Conservation (phyloP, 1,284 basidiomycete species). For the Bjerkandera adusta region DNA sequence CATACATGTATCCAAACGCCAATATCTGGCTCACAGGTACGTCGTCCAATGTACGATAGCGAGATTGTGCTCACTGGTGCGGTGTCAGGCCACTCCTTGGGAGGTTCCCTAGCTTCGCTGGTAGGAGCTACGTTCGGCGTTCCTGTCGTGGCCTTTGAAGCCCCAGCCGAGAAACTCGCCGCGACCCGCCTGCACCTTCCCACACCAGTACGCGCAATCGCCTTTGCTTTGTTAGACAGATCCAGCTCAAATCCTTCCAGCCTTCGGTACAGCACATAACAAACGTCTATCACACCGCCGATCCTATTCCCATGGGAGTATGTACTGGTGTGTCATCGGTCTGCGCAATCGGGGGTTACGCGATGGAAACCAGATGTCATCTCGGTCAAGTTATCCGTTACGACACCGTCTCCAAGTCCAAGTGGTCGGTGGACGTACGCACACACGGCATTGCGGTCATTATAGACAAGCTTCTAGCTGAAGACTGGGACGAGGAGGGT, state of each 20-base stretch:
- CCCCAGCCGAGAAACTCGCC: conserved; percentile 88
- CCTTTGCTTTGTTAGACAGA: background rate
- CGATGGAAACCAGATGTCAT: conserved; percentile 73
- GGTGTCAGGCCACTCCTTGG: conserved; percentile 70
- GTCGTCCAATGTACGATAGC: conserved; percentile 4
- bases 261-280: conserved; percentile 75
- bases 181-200: conserved; percentile 90
- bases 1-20: conserved; percentile 89
- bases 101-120: conserved; percentile 82
- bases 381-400: conserved; percentile 71
- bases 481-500: conserved; percentile 52
- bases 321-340: conserved; percentile 74
- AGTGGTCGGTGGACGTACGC: conserved; percentile 83
- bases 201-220: conserved; percentile 50
- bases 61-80: too few relatives aligned
- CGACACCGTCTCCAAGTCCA: conserved; percentile 83
- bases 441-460: conserved; percentile 81
- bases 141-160: conserved; percentile 89
- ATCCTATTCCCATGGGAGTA: conserved; percentile 82
- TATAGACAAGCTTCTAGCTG: conserved; percentile 72
- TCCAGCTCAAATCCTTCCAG: conserved; percentile 31
- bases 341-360: conserved; percentile 73
- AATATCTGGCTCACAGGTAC: conserved; percentile 86
- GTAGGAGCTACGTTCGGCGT: conserved; percentile 89
- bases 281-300: conserved; percentile 85